Conservation (phyloP, 2,329 filamentous ascomycete genomes). For the Leptographium wingfieldii region DNA sequence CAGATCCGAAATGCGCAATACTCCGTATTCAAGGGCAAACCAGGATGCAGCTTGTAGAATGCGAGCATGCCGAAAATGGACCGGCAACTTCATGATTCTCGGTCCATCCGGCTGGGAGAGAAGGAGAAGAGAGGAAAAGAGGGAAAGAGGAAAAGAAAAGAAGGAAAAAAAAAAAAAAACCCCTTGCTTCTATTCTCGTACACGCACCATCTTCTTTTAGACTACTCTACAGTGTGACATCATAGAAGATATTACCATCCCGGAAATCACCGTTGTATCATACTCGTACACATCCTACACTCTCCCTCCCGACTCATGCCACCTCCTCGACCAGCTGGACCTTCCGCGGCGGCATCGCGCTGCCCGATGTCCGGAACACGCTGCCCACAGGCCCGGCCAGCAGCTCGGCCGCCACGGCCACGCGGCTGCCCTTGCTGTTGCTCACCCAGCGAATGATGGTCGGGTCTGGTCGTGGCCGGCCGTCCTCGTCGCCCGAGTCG, state of each 20-base stretch:
- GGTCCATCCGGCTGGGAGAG: too few species aligned
- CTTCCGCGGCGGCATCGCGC: constrained; percentile 21
- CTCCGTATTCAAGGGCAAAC: too few species aligned
- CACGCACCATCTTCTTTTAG: too few species aligned
- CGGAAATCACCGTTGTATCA: background rate
- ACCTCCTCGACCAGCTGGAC: constrained; percentile 40
- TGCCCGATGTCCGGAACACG: constrained; percentile 34
- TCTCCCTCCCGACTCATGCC: constrained; percentile 11
- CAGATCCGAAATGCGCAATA: too few species aligned
- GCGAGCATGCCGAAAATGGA: too few species aligned
- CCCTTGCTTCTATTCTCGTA: too few species aligned
- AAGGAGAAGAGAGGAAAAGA: background rate
- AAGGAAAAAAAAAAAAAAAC: background rate
- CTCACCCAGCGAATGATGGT: constrained; percentile 60
- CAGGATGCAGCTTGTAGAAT: too few species aligned
- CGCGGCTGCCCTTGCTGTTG: constrained; percentile 46
- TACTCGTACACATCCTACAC: background rate
- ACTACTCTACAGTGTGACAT: too few species aligned
- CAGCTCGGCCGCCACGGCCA: constrained; percentile 58
- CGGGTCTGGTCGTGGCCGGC: constrained; percentile 26
- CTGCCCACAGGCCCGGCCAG: constrained; percentile 48
- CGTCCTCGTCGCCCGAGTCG: constrained; percentile 33
- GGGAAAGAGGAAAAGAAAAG: background rate
- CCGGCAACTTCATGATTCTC: too few species aligned
- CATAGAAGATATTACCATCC: too few species aligned